Percentiles rank a stretch among this genome's conserved stretches.
These are phyloP conservation scores for Plasmodium ovale DNA, from an alignment of 169 alveolate species.

Conservation along the genomic window DNA sequence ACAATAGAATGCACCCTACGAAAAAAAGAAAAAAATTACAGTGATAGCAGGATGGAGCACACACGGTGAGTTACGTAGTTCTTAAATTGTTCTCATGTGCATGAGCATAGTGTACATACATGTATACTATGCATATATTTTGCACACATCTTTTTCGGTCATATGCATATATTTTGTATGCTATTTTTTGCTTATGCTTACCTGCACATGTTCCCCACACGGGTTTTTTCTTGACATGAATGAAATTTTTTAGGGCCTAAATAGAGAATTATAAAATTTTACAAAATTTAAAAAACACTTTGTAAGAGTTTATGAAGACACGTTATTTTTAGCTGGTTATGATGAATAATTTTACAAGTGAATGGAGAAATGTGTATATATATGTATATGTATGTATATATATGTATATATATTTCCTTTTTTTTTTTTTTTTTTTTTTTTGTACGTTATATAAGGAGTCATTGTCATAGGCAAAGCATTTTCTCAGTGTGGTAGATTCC, in stretches of 20 bases:
- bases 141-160: no score
- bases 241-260: constrained; percentile 53
- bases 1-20: constrained; percentile 60
- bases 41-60: no score
- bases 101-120: constrained; percentile 1
- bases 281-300: neutral
- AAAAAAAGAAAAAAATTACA: neutral
- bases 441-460: constrained; percentile 64
- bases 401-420: neutral
- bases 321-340: no score
- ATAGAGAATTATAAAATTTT: neutral
- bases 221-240: constrained; percentile 57
- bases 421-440: neutral
- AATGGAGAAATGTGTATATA: neutral
- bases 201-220: constrained; percentile 76
- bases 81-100: no score
- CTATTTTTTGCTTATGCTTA: no score
- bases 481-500: constrained; percentile 58
- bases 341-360: no score
- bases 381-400: neutral
- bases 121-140: neutral
- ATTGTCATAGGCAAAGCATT: constrained; percentile 54
- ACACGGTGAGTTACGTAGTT: no score
- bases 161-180: no score
- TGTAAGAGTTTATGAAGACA: neutral